Conservation (phyloP, 177 flowering plant genomes). For the Tripterygium wilfordii region DNA sequence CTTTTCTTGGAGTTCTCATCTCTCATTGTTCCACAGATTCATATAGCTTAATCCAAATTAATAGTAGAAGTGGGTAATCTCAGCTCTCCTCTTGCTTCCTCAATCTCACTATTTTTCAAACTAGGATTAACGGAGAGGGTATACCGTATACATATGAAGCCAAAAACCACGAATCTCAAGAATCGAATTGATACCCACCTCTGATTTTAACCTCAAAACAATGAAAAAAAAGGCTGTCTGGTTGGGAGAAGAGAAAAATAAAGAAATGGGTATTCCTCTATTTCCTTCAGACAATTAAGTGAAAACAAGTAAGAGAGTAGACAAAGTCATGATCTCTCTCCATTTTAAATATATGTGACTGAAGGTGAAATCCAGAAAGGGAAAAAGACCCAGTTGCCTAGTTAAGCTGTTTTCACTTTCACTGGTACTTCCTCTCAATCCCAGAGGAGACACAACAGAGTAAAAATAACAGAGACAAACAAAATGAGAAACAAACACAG, state of each 20-base stretch:
- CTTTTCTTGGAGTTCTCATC: slow-evolving; percentile 84
- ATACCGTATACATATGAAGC: too few relatives aligned
- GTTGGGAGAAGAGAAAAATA: slow-evolving; percentile 1
- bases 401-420: slow-evolving; percentile 7
- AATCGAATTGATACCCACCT: not conserved
- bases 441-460: slow-evolving; percentile 8
- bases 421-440: not conserved
- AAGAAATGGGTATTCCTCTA: slow-evolving; percentile 8
- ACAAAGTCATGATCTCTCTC: slow-evolving; percentile 13
- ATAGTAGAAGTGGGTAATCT: not conserved
- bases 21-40: slow-evolving; percentile 78
- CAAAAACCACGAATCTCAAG: not conserved
- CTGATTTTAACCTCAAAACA: too few relatives aligned
- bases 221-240: slow-evolving; percentile 1
- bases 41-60: slow-evolving; percentile 23
- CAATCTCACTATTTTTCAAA: too few relatives aligned
- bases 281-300: slow-evolving; percentile 10
- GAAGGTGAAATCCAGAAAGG: slow-evolving; percentile 15
- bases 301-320: slow-evolving; percentile 12
- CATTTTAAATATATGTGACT: too few relatives aligned
- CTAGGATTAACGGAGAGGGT: too few relatives aligned
- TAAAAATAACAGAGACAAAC: slow-evolving; percentile 8
- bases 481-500: slow-evolving; percentile 16
- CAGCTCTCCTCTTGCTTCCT: not conserved
- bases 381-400: slow-evolving; percentile 7